These are phyloP conservation scores for Eragrostis nindensis DNA, from an alignment of 176 grass and related monocot species.

Conservation along the genomic window DNA sequence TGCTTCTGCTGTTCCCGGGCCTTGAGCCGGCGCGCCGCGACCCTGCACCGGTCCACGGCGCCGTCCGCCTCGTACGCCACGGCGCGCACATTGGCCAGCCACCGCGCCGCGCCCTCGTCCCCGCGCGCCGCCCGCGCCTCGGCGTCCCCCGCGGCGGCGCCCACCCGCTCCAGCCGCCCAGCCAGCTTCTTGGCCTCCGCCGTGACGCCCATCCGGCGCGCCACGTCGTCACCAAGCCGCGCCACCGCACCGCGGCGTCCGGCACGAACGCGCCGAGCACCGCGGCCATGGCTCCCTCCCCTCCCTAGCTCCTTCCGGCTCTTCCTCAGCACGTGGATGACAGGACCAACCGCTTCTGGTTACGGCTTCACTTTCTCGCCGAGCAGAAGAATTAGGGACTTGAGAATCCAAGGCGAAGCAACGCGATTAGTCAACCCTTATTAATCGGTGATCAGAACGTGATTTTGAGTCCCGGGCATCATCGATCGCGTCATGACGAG, in stretches of 20 bases:
- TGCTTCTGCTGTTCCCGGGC: conserved; percentile 30
- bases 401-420: neutral
- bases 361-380: neutral
- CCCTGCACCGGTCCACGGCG: conserved; percentile 51
- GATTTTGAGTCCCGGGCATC: conserved; percentile 5
- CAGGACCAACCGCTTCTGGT: neutral
- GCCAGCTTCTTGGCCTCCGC: conserved; percentile 38
- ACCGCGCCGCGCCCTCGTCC: conserved; percentile 40
- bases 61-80: conserved; percentile 49
- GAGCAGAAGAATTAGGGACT: neutral
- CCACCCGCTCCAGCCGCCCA: conserved; percentile 42
- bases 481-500: conserved; percentile 34
- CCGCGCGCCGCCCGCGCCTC: conserved; percentile 39
- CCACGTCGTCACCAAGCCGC: conserved; percentile 26
- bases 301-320: neutral
- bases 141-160: conserved; percentile 45
- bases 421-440: conserved; percentile 8
- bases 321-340: neutral
- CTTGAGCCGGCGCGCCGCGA: conserved; percentile 35
- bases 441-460: neutral
- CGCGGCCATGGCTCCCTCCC: conserved; percentile 40
- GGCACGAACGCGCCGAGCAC: conserved; percentile 60
- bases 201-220: conserved; percentile 42
- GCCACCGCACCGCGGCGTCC: conserved; percentile 50
- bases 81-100: conserved; percentile 52